Evolutionary conservation across 345 rosid species (phyloP), one percentile per base, ranked within the genome.

Genomic region (Eucalyptus pauciflora): DNA sequence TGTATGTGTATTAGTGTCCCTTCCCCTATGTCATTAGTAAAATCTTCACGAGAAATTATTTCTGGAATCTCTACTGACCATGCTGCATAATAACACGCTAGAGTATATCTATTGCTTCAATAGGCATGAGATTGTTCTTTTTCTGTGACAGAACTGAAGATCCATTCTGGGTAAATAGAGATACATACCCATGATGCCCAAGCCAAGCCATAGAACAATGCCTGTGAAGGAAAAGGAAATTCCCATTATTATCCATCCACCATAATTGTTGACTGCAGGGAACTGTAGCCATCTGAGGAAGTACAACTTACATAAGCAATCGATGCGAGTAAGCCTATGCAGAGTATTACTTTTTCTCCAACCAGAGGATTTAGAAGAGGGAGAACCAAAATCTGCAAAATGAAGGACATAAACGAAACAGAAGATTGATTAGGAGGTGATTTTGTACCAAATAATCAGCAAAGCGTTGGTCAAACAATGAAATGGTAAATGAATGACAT

Each of bases 131-230:
- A 76, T 41, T 76, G 48, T 41, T 41, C 48, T 41, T 76, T 71
- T 41, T 76, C 29, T 41, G 29, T 6, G 83, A 41, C 48, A 41
- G 48, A 76, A 76, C 15, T 41, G 83, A 76, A 76, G 83, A 76
- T 37, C 48, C 83, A 76, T 41, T 76, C 46, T 76, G 16, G 48
- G 48, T 76, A 41, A 43, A 41, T 76, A 76, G 83, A 76, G 83
- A 76, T 76, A 22, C 93, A 86, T 93, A 94, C 96, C 96, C 95
- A 93, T 83, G 95, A 86, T 85, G 96, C 93, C 96, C 96, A 94
- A 16, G 95, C 95, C 50, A 93, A 88, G 86, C 96, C 94, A 87
- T 94, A 92, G 86, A 94, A 89, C 90, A 92, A 67, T 48, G 92
- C 96, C 96, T 94, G 93, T 87, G 91, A 49, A 86, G 43, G 86